A percentile compares a stretch with the other conserved stretches of the same genome.
phyloP scores from a whole-genome alignment of 768 basidiomycete genomes.

The Melanogaster broomeanus region DNA sequence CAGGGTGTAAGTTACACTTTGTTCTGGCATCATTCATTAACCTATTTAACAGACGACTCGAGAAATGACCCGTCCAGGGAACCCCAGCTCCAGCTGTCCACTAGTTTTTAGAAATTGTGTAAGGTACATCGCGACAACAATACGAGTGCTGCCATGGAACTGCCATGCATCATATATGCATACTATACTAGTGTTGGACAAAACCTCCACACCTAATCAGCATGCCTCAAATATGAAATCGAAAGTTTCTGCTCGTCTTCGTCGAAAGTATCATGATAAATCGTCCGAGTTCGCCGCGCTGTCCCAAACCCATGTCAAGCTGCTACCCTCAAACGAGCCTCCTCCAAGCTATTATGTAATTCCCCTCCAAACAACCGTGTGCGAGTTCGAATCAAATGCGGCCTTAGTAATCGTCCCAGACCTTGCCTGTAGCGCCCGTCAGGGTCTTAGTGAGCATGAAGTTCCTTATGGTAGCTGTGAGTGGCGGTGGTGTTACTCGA shows the following conservation, averaged over 20 bases:
- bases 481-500: neutral
- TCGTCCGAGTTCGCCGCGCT: conserved; percentile 33
- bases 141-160: no score
- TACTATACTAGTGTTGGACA: conserved; percentile 5
- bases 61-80: no score
- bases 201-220: neutral
- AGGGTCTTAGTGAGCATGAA: neutral
- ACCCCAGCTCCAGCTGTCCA: no score
- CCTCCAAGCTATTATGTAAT: conserved; percentile 28
- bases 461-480: neutral
- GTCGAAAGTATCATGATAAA: conserved; percentile 27
- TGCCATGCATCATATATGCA: no score
- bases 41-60: no score
- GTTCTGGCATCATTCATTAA: no score
- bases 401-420: conserved; percentile 27
- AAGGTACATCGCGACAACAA: no score
- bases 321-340: no score
- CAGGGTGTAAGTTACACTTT: no score
- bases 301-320: no score
- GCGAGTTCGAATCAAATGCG: conserved; percentile 23
- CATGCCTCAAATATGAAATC: conserved; percentile 25
- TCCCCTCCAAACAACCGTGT: conserved; percentile 13
- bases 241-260: conserved; percentile 32
- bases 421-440: conserved; percentile 6
- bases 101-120: no score